These are phyloP conservation scores for Diaporthe ilicicola DNA, from an alignment of 2,329 filamentous ascomycete species.

Conservation along the genomic window DNA sequence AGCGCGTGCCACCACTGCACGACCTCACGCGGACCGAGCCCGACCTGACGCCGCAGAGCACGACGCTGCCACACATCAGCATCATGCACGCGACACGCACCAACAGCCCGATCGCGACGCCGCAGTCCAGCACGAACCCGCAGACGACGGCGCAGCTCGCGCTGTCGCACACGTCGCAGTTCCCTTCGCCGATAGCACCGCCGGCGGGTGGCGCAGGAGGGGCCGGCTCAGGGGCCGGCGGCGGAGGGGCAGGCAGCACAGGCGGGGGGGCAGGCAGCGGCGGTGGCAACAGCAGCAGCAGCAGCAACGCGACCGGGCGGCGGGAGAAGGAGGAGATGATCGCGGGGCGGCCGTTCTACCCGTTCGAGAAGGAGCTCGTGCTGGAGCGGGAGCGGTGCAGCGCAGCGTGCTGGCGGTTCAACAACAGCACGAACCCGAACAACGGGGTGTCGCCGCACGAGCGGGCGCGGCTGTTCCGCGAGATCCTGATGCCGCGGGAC, in stretches of 20 bases:
- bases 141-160: conserved; percentile 68
- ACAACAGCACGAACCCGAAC: conserved; percentile 80
- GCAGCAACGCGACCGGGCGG: conserved; percentile 38
- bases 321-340: conserved; percentile 94
- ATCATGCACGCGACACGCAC: conserved; percentile 60
- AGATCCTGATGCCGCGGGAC: conserved; percentile 73
- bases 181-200: conserved; percentile 44
- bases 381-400: conserved; percentile 87
- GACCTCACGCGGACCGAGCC: conserved; percentile 65
- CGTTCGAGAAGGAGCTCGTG: conserved; percentile 79
- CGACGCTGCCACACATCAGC: conserved; percentile 65
- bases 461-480: conserved; percentile 73
- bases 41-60: conserved; percentile 61
- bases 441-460: conserved; percentile 75
- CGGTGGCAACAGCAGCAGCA: not conserved
- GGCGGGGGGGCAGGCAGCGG: not conserved
- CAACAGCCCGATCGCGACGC: conserved; percentile 55
- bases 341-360: conserved; percentile 78
- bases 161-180: conserved; percentile 61
- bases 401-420: conserved; percentile 84
- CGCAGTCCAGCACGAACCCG: conserved; percentile 50
- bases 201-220: conserved; percentile 39
- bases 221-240: conserved; percentile 38
- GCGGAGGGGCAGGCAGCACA: not conserved
- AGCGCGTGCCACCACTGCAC: conserved; percentile 68